Evolutionary conservation across 2,329 filamentous ascomycete genomes (phyloP).

Genomic region (Trichoderma sp.): DNA sequence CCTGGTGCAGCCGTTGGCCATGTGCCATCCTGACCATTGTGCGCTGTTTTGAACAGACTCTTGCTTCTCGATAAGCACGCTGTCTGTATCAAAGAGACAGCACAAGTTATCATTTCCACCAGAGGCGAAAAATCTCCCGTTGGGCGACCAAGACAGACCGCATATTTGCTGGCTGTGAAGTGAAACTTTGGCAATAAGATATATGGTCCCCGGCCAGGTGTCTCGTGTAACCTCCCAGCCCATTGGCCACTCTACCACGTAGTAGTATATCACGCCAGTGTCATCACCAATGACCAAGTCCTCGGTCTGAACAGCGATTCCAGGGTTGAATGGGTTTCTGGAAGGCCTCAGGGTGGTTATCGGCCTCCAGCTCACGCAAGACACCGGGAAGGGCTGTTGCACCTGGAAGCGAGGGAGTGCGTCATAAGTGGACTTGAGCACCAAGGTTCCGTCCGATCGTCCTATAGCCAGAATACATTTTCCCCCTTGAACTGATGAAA

Average conservation of each 20-base stretch:
- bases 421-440: slow-evolving; percentile 75
- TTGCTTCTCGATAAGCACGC: slow-evolving; percentile 44
- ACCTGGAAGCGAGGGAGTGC: slow-evolving; percentile 70
- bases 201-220: slow-evolving; percentile 76
- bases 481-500: slow-evolving; percentile 74
- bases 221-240: slow-evolving; percentile 61
- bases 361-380: slow-evolving; percentile 80
- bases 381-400: slow-evolving; percentile 68
- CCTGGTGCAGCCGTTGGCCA: not conserved
- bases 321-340: slow-evolving; percentile 46
- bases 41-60: not conserved
- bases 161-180: slow-evolving; percentile 89
- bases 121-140: slow-evolving; percentile 75
- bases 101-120: slow-evolving; percentile 93
- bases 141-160: slow-evolving; percentile 81
- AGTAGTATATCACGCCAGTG: slow-evolving; percentile 78
- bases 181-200: slow-evolving; percentile 70
- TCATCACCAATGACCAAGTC: slow-evolving; percentile 88
- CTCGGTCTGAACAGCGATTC: slow-evolving; percentile 63
- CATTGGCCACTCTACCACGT: slow-evolving; percentile 80
- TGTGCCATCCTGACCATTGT: not conserved
- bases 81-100: slow-evolving; percentile 70
- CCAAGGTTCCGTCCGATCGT: slow-evolving; percentile 71
- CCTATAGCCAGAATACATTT: slow-evolving; percentile 84
- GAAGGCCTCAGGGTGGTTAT: slow-evolving; percentile 53